Percentiles rank a stretch among this genome's conserved stretches.
phyloP scores from a whole-genome alignment of 1,284 basidiomycete species.

The Cerioporus squamosus region DNA sequence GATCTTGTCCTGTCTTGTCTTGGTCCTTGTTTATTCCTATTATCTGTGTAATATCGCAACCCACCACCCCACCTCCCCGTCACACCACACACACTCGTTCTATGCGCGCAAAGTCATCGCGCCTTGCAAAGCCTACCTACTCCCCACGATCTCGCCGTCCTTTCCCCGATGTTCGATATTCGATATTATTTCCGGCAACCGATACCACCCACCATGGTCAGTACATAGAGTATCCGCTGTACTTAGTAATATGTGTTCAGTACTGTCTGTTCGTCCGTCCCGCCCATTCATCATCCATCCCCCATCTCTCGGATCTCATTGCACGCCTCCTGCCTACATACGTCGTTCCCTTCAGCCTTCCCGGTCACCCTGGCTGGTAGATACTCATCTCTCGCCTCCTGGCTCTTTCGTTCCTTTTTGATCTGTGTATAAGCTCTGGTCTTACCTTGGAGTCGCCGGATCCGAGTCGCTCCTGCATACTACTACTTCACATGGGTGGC shows the following conservation, averaged over 20 bases:
- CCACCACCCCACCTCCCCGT: too few relatives aligned
- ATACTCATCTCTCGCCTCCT: background rate
- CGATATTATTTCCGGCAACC: too few relatives aligned
- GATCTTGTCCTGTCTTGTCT: constrained; percentile 1
- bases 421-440: background rate
- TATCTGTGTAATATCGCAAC: constrained; percentile 11
- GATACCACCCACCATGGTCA: background rate
- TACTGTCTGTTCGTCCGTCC: background rate
- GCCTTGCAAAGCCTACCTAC: background rate
- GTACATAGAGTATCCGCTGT: background rate
- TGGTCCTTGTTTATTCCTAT: constrained; percentile 3
- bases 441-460: background rate
- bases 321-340: too few relatives aligned
- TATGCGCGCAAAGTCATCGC: background rate
- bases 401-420: background rate
- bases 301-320: background rate
- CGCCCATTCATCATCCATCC: too few relatives aligned
- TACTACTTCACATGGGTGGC: too few relatives aligned
- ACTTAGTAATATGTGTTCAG: background rate
- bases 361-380: background rate
- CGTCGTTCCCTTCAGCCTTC: too few relatives aligned
- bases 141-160: background rate
- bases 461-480: too few relatives aligned
- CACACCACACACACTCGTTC: background rate
- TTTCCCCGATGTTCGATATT: background rate